Percentiles rank a stretch among this genome's conserved stretches.
Evolutionary conservation across 495 filamentous ascomycete species (phyloP).

Genomic region (Poronia punctata): DNA sequence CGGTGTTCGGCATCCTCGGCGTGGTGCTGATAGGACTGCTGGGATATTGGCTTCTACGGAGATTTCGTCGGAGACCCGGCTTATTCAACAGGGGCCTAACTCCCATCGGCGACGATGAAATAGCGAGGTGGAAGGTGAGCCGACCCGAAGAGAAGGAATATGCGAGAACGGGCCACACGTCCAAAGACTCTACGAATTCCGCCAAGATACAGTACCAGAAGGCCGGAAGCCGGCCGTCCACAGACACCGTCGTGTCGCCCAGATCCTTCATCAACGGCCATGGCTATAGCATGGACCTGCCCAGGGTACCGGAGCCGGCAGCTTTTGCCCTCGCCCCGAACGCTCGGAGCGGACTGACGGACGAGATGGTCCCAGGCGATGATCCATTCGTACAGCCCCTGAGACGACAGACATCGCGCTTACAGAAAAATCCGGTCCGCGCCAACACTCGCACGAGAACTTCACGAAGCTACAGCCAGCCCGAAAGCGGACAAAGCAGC

Average conservation of each 20-base stretch:
- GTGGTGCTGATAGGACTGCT: conserved; percentile 26
- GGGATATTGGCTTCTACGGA: conserved; percentile 25
- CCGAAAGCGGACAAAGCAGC: conserved; percentile 24
- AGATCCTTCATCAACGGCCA: conserved; percentile 23
- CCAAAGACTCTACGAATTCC: conserved; percentile 33
- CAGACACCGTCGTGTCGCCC: conserved; percentile 17
- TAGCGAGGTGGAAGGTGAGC: conserved; percentile 41
- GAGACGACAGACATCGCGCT: conserved; percentile 33
- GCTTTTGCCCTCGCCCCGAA: conserved; percentile 43
- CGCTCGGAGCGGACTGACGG: conserved; percentile 39
- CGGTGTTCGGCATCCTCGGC: conserved; percentile 31
- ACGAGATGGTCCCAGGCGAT: conserved; percentile 42
- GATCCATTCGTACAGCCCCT: conserved; percentile 36
- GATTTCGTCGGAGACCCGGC: conserved; percentile 24
- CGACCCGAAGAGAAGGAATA: conserved; percentile 18
- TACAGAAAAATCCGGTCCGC: conserved; percentile 28
- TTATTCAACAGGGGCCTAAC: conserved; percentile 38
- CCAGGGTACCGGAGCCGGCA: conserved; percentile 29
- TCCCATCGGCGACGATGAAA: conserved; percentile 47
- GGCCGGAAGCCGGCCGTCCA: conserved; percentile 13
- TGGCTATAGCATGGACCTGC: conserved; percentile 37
- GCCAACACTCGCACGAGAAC: conserved; percentile 28
- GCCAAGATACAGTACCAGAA: conserved; percentile 39
- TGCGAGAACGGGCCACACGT: conserved; percentile 22
- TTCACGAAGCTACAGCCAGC: conserved; percentile 36